These are phyloP conservation scores for Juglanconis oblonga DNA, from an alignment of 2,329 filamentous ascomycete species.

Conservation along the genomic window DNA sequence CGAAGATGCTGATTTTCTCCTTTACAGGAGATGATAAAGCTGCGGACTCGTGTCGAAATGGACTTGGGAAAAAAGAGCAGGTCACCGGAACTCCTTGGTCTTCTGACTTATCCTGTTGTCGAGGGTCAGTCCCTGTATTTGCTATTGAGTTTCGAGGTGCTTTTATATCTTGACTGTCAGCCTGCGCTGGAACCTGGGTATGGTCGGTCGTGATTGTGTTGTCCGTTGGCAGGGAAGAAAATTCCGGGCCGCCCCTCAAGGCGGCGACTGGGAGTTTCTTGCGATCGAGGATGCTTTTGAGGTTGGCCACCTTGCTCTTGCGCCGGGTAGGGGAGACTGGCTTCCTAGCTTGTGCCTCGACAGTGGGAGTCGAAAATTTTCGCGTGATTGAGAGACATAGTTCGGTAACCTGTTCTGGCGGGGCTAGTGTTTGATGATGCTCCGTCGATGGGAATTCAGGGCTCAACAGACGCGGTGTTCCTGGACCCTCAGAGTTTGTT, in stretches of 20 bases:
- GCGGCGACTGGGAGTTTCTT: not conserved
- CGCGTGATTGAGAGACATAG: no score
- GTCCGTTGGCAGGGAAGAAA: no score
- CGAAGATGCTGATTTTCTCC: slow-evolving; percentile 11
- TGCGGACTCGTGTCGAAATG: not conserved
- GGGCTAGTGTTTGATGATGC: no score
- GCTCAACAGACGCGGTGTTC: not conserved
- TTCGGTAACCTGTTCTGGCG: no score
- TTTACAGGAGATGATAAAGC: not conserved
- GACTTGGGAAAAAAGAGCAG: not conserved
- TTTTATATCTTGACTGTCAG: no score
- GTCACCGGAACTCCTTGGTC: not conserved
- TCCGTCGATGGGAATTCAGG: no score
- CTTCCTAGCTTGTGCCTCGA: no score
- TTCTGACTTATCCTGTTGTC: not conserved
- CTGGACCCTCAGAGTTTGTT: not conserved
- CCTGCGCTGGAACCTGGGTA: no score
- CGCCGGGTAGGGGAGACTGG: not conserved
- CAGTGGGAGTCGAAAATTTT: no score
- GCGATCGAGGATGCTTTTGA: not conserved
- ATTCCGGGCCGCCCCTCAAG: no score
- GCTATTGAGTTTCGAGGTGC: no score
- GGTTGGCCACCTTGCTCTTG: not conserved
- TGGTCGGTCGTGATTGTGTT: no score
- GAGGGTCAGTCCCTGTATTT: not conserved